Evolutionary conservation across 305 asterid genomes (phyloP), one percentile per base, ranked within the genome.

Genomic region (Fraxinus dipetala): DNA sequence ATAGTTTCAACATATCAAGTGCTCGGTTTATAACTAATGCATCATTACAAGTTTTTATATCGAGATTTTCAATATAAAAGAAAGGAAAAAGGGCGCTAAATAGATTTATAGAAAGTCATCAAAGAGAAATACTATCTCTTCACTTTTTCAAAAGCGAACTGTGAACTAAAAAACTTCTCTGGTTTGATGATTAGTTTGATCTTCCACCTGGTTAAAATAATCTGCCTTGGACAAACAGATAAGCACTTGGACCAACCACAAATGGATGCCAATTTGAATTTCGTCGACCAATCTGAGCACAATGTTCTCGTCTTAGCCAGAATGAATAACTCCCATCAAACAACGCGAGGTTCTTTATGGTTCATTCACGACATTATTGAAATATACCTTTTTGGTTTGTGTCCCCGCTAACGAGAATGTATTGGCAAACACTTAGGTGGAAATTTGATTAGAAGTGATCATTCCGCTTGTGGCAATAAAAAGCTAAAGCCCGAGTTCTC

Each of bases 401-500:
- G 59, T 76, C 85, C 72, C 51, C 26, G 51, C 11, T 32, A 48
- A 75, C 40, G 72, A 73, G 85, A 75, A 81, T 73, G 86, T 56
- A 76, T 80, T 81, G 38, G 48, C 76, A 56, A 67, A 69, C 81
- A 65, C 72, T 69, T 40, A 72, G 77, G 59, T 56, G 54, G 65
- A 85, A 81, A 45, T 74, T 81, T 24, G 45, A 78, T 78, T 59
- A 79, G 80, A 59, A 38, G 73, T 79, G 38, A 81, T 88, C 88
- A 87, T 84, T 88, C 94, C 77, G 91, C 91, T 73, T 87, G 97
- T n/a, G 93, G 97, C 80, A 95, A 84, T 85, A 94, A 89, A 84
- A 94, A 96, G 90, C 98, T 93, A 91, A 96, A 96, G 81, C 98
- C 98, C 1, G 98, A 91, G 86, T 94, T 96, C 86, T 96, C 98